Base-by-base conservation (phyloP, 2,329 filamentous ascomycete genomes). In the Neodidymelliopsis sp. region DNA sequence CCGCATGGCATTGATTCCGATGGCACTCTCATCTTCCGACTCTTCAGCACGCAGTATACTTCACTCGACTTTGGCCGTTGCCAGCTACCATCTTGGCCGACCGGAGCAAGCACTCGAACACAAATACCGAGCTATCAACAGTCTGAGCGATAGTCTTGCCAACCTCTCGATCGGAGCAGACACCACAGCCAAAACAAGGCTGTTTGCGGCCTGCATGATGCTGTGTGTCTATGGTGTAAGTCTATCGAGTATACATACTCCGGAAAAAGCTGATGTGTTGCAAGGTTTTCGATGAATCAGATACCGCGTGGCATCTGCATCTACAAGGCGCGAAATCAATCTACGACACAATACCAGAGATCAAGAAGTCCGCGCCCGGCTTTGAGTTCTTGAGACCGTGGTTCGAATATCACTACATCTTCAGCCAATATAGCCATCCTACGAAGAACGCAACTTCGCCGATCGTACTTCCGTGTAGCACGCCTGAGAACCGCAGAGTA, bases 171-270 rank as follows among this genome's bases (percentile, higher is more conserved):
- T 50, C 10, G 29, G 44, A 2, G 29, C 36, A 12, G 66, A 67
- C 33, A 63, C 62, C 4, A 51, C 57, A 10, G 65, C 61, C 12
- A 72, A 67, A 6, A 69, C 75, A 38, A 70, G 69, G 6, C 76
- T 78, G 48, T 67, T 79, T 39, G 76, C 77, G 11, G 73, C 76
- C 10, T 78, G 75, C 6, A 77, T 80, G 78, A 79, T 80, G 77
- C 69, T 80, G 6, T 79, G 77, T 41, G 77, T 80, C 12, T 79
- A 79, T 49, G 47, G 76, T 58, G 77, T 79, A 53, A 60, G 74
- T 12, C 18, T 6, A 2, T 9, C 6, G 12, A n/a, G n/a, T n/a
- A n/a, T n/a, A n/a, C n/a, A n/a, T n/a, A n/a, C n/a, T n/a, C n/a
- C n/a, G 6, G 8, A 16, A 6, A 4, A 23, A 11, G 19, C 35